Percentiles rank a stretch among this genome's conserved stretches.
phyloP scores from a whole-genome alignment of 805 yeast species.

The Zygosaccharomyces gambellarensis region DNA sequence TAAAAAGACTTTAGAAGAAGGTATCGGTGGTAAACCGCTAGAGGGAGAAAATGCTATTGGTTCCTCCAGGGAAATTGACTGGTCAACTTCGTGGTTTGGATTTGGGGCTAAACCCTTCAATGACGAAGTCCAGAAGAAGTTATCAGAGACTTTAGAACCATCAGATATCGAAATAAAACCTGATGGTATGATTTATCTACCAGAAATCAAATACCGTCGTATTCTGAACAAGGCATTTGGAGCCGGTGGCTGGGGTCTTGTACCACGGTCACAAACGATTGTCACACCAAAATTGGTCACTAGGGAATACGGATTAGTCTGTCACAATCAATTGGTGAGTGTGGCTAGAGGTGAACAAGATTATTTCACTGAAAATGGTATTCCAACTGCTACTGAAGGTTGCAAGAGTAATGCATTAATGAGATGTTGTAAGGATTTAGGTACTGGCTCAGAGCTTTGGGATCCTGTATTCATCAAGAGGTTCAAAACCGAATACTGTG shows the following conservation, averaged over 20 bases:
- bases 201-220: slow-evolving; percentile 92
- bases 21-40: slow-evolving; percentile 11
- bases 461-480: slow-evolving; percentile 82
- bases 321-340: slow-evolving; percentile 83
- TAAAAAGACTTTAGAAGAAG: slow-evolving; percentile 12
- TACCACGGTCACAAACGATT: slow-evolving; percentile 82
- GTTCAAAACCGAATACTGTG: slow-evolving; percentile 64
- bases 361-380: slow-evolving; percentile 77
- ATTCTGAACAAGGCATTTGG: slow-evolving; percentile 89
- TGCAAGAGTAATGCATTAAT: slow-evolving; percentile 93
- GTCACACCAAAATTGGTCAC: slow-evolving; percentile 73
- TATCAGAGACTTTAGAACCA: slow-evolving; percentile 57
- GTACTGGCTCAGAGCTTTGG: slow-evolving; percentile 96
- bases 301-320: slow-evolving; percentile 83
- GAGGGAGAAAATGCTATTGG: slow-evolving; percentile 6
- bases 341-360: slow-evolving; percentile 96
- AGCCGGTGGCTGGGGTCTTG: slow-evolving; percentile 98
- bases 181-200: slow-evolving; percentile 85
- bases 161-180: slow-evolving; percentile 91
- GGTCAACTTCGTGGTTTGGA: slow-evolving; percentile 87
- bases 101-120: slow-evolving; percentile 76
- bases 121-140: slow-evolving; percentile 50
- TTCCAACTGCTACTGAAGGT: slow-evolving; percentile 95
- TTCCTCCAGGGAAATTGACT: slow-evolving; percentile 41
- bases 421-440: slow-evolving; percentile 97